phyloP scores from a whole-genome alignment of 164 flowering plant species.

The Nymphaea colorata region DNA sequence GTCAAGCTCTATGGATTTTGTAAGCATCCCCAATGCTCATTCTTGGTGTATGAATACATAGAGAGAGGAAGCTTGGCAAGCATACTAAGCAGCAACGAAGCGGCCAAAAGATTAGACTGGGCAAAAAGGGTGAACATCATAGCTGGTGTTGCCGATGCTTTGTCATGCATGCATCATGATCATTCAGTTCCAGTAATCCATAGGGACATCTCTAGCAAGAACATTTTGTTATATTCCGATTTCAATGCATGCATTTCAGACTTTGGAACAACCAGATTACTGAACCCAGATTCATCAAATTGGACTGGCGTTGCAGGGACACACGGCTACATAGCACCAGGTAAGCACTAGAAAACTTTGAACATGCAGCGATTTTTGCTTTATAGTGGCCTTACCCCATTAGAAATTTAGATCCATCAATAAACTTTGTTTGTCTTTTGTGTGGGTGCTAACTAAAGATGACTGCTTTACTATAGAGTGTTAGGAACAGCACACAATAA shows the following conservation, averaged over 20 bases:
- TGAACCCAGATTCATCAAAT: constrained; percentile 6
- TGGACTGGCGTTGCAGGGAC: constrained; percentile 10
- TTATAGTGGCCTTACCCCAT: background rate
- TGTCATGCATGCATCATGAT: constrained; percentile 13
- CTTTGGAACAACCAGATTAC: constrained; percentile 10
- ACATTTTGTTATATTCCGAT: constrained; percentile 4
- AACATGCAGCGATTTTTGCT: no score
- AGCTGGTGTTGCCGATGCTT: constrained; percentile 9
- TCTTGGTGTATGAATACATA: constrained; percentile 11
- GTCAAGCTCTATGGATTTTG: constrained; percentile 14
- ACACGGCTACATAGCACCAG: constrained; percentile 13
- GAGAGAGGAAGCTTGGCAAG: constrained; percentile 11
- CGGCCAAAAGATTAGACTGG: constrained; percentile 6
- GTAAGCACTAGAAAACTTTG: background rate
- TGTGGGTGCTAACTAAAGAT: no score
- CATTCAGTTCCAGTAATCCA: constrained; percentile 9
- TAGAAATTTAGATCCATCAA: no score
- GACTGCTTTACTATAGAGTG: constrained; percentile 2
- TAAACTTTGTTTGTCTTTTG: no score
- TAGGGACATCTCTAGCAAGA: constrained; percentile 10
- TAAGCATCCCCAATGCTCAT: background rate
- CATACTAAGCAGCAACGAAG: constrained; percentile 1
- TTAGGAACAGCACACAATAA: no score
- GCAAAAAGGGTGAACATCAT: constrained; percentile 5
- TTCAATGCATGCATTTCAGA: constrained; percentile 11